Percentiles rank a stretch among this genome's conserved stretches.
These are phyloP conservation scores for Aspergillus sp. DNA, from an alignment of 2,329 filamentous ascomycete species.

Conservation along the genomic window DNA sequence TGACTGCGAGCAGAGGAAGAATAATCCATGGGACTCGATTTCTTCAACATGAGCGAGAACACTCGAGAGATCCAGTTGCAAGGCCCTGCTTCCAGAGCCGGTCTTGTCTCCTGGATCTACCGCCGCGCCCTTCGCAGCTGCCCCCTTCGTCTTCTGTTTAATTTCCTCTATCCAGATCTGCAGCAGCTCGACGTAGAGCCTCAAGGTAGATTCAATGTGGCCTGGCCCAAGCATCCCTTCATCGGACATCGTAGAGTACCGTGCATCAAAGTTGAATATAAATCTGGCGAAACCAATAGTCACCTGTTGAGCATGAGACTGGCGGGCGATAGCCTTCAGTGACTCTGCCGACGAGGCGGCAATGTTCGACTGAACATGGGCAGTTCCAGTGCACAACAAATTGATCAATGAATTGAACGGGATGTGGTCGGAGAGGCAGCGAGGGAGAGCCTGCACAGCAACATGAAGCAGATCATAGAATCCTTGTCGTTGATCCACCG, in stretches of 20 bases:
- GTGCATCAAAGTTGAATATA: constrained; percentile 97
- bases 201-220: constrained; percentile 91
- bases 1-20: constrained; percentile 96
- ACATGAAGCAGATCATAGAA: constrained; percentile 96
- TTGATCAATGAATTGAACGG: constrained; percentile 94
- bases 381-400: constrained; percentile 90
- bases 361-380: constrained; percentile 89
- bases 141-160: constrained; percentile 73
- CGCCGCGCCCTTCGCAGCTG: constrained; percentile 42
- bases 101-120: constrained; percentile 63
- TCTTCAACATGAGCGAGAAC: constrained; percentile 94
- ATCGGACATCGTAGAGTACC: constrained; percentile 96
- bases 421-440: constrained; percentile 88
- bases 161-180: constrained; percentile 99
- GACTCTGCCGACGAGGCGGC: constrained; percentile 89
- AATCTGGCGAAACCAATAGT: constrained; percentile 95
- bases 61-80: constrained; percentile 80
- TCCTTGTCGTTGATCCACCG: constrained; percentile 80
- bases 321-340: constrained; percentile 88
- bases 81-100: constrained; percentile 64
- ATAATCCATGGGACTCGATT: constrained; percentile 92
- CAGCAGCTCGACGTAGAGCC: constrained; percentile 87
- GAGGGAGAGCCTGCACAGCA: constrained; percentile 88
- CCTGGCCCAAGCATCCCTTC: constrained; percentile 91
- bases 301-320: constrained; percentile 90